Base-by-base conservation (phyloP, 495 filamentous ascomycete species). In the Tuber borchii region DNA sequence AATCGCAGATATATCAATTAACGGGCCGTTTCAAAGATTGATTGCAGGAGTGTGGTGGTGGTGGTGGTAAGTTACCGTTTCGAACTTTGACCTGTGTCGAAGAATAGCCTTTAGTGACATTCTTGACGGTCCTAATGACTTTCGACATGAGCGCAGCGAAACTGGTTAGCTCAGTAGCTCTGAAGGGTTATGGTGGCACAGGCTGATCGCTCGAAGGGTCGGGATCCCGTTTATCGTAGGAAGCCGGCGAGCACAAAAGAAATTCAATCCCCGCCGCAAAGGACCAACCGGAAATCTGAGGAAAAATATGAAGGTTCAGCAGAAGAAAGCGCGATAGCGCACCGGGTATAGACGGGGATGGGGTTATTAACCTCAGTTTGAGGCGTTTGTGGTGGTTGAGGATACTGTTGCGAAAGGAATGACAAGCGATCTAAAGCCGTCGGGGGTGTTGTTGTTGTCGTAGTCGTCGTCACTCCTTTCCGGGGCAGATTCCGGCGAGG, bases 61-160 rank as follows among this genome's bases (percentile, higher is more conserved):
- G 10, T 71, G 43, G 39, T 45, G 70, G 70, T 45, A 37, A 87
- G 92, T 77, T 88, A 97, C 95, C 95, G 95, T 98, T 97, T 86
- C 96, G 93, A 84, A 99, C 96, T 87, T 97, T 99, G 82, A 98
- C 93, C 88, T 99, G 94, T 83, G 96, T 93, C 77, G 88, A 90
- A 39, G 96, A 97, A 85, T 99, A 99, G 82, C 96, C 96, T 87
- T 98, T 98, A 82, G 96, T 98, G 85, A 99, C 95, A 87, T 99
- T 99, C 88, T 97, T 98, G 79, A 99, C 95, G 83, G 94, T 97
- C 84, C 95, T 90, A 80, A 99, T 93, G 82, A 98, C 95, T 85
- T 95, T 95, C 72, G 95, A 97, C 95, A 98, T 99, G 80, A 74
- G 65, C 75, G 78, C 43, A 69, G 77, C 73, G 56, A 31, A 61